Conservation (phyloP, 768 basidiomycete species). For the Suillus decipiens region DNA sequence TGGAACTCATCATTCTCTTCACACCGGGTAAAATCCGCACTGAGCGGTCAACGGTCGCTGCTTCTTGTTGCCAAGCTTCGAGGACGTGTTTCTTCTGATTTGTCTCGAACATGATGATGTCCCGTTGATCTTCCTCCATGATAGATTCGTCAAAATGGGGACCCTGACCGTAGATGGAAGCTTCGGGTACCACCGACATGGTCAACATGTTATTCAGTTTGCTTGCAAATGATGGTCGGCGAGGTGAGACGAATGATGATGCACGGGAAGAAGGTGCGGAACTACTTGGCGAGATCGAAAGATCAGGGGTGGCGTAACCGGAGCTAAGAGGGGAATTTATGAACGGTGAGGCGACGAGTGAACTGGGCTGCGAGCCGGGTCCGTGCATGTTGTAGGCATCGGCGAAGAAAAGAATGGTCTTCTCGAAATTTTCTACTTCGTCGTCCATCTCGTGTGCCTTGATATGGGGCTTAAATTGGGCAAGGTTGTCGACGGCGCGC, state of each 20-base stretch:
- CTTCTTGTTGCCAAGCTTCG: constrained; percentile 58
- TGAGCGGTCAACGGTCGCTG: constrained; percentile 56
- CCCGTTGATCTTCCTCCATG: constrained; percentile 38
- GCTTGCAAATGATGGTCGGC: constrained; percentile 50
- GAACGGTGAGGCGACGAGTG: constrained; percentile 19
- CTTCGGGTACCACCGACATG: constrained; percentile 37
- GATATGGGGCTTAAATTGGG: constrained; percentile 59
- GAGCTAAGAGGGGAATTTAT: constrained; percentile 29
- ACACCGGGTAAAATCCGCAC: constrained; percentile 76
- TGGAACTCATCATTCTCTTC: constrained; percentile 58
- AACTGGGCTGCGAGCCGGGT: constrained; percentile 34
- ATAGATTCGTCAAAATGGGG: constrained; percentile 30
- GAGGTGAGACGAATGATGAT: constrained; percentile 41
- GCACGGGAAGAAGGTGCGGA: constrained; percentile 46
- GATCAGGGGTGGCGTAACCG: constrained; percentile 43
- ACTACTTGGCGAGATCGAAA: constrained; percentile 35
- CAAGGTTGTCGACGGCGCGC: constrained; percentile 74
- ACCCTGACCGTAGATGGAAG: constrained; percentile 24
- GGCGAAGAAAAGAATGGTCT: constrained; percentile 64
- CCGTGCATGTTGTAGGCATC: constrained; percentile 55
- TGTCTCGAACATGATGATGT: constrained; percentile 30
- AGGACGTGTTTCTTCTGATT: constrained; percentile 33
- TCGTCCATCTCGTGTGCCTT: constrained; percentile 55
- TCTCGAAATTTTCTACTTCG: constrained; percentile 63
- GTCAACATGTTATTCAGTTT: constrained; percentile 42